Evolutionary conservation across 805 yeast species (phyloP), one percentile per base, ranked within the genome.

Genomic region (Candida ortonii): DNA sequence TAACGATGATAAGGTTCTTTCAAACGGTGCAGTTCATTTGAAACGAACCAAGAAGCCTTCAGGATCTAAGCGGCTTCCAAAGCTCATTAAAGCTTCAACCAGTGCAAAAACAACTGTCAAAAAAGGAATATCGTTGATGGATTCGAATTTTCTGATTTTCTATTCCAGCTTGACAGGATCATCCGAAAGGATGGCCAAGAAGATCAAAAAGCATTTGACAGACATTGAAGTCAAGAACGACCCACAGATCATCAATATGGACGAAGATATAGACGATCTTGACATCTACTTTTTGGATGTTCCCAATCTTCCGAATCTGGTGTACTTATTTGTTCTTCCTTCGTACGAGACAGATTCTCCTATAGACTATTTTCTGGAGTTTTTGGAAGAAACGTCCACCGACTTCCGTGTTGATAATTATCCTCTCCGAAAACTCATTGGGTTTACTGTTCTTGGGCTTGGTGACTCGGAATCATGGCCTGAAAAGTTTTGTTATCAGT

Each of bases 331-430:
- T 39, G 85, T 88, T 11, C 65, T 88, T 20, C 97, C 97, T 2
- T 86, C 96, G 0, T 88, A 88, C 54, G 96, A 87, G 46, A 84
- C 89, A 0, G 97, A 88, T 57, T 84, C 94, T 1, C 96, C 97
- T 10, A 70, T 89, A 20, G 97, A 88, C 58, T 89, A 78, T 53
- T 86, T 87, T 57, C 64, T 88, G 37, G 94, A 85, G 49, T 78
- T 84, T 27, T 65, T 88, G 46, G 70, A 76, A 43, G 96, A 88
- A 36, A 86, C 94, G 2, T 76, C 76, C 41, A 80, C 81, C 42
- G 97, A 88, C 57, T 86, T 86, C 64, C 70, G 96, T 46, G 74
- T 88, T 21, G 95, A 87, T 53, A 84, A 84, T 42, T 79, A 76
- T 45, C 96, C 96, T 3, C 64, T 88, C 49, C 65, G 73, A 19